Conservation (phyloP, 2,329 filamentous ascomycete species). For the Helicocarpus griseus region DNA sequence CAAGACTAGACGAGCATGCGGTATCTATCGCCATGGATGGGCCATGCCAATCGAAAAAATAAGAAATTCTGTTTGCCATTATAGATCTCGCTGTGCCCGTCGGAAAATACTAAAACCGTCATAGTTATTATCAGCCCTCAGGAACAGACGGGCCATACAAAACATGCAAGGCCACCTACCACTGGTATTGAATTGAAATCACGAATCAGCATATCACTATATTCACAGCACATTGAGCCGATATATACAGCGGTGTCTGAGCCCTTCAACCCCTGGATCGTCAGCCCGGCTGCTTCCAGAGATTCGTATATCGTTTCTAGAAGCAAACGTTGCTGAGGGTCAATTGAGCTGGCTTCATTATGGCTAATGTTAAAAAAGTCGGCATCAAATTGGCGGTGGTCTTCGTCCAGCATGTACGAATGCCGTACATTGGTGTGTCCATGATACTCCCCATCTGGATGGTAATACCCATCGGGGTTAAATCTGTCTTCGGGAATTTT, state of each 20-base stretch:
- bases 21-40: slow-evolving; percentile 38
- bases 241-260: slow-evolving; percentile 21
- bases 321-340: slow-evolving; percentile 18
- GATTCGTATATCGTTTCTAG: slow-evolving; percentile 35
- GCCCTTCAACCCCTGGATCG: slow-evolving; percentile 15
- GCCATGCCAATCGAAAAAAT: slow-evolving; percentile 31
- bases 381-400: slow-evolving; percentile 16
- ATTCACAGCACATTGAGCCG: slow-evolving; percentile 19
- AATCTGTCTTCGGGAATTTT: slow-evolving; percentile 15
- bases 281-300: slow-evolving; percentile 15
- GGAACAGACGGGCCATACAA: too few species aligned
- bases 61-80: slow-evolving; percentile 30
- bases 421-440: slow-evolving; percentile 11
- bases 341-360: slow-evolving; percentile 24
- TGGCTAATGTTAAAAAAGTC: slow-evolving; percentile 17
- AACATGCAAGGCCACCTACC: neutral
- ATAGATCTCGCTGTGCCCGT: slow-evolving; percentile 28
- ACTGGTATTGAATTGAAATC: slow-evolving; percentile 10
- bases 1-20: slow-evolving; percentile 35
- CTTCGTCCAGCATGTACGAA: slow-evolving; percentile 10
- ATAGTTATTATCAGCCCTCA: neutral
- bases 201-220: slow-evolving; percentile 12
- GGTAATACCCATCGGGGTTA: slow-evolving; percentile 14
- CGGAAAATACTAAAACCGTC: slow-evolving; percentile 10
- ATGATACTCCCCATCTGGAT: slow-evolving; percentile 15